Evolutionary conservation across 345 rosid genomes (phyloP).

Genomic region (Eutrema heterophyllum): DNA sequence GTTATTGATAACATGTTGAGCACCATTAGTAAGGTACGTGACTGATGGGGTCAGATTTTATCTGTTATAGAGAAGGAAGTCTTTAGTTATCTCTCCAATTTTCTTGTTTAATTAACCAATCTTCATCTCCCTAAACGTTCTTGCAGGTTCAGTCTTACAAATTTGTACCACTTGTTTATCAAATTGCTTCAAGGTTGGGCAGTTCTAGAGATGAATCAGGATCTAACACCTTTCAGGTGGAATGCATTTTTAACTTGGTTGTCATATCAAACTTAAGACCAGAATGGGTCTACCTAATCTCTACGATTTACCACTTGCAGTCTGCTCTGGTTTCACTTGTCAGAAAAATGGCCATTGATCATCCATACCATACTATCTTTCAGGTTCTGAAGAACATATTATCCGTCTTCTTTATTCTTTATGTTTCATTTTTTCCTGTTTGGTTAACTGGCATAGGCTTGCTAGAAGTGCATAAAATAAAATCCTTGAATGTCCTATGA

Average conservation of each 20-base stretch:
- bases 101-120: conserved; percentile 7
- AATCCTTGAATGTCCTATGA: conserved; percentile 1
- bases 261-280: conserved; percentile 1
- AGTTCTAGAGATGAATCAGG: conserved; percentile 64
- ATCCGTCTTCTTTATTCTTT: neutral
- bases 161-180: conserved; percentile 85
- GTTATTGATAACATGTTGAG: conserved; percentile 64
- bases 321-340: conserved; percentile 82
- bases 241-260: conserved; percentile 1
- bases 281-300: conserved; percentile 27
- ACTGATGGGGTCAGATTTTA: conserved; percentile 1
- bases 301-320: conserved; percentile 44
- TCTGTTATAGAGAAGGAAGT: neutral
- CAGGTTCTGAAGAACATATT: conserved; percentile 48
- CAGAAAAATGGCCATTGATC: conserved; percentile 96
- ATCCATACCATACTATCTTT: conserved; percentile 91
- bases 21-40: conserved; percentile 67
- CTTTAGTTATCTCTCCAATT: neutral
- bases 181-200: conserved; percentile 98
- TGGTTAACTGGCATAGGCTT: conserved; percentile 5
- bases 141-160: conserved; percentile 88
- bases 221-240: conserved; percentile 79
- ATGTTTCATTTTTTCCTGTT: neutral
- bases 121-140: neutral
- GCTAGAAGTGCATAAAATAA: conserved; percentile 6